phyloP scores from a whole-genome alignment of 1,284 basidiomycete genomes.

The Sphaerobolus stellatus region DNA sequence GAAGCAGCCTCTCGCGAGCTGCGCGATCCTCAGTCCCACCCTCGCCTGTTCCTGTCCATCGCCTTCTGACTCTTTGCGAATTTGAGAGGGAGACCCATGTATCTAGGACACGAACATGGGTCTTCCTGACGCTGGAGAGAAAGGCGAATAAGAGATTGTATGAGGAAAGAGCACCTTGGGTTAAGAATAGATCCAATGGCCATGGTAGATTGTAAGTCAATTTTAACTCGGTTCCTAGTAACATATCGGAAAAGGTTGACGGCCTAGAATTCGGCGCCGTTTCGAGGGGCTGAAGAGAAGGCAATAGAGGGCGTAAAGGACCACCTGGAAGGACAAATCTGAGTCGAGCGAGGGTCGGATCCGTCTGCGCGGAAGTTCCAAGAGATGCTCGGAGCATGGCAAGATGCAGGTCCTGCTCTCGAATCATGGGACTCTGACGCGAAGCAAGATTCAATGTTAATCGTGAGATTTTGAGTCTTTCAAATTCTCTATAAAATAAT shows the following conservation, averaged over 20 bases:
- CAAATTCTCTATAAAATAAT: slow-evolving; percentile 56
- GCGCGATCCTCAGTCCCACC: slow-evolving; percentile 78
- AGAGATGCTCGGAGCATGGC: slow-evolving; percentile 79
- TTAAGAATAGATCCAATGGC: slow-evolving; percentile 89
- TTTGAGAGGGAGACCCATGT: slow-evolving; percentile 85
- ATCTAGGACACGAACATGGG: slow-evolving; percentile 73
- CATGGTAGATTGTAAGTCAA: slow-evolving; percentile 73
- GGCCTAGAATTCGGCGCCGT: slow-evolving; percentile 27
- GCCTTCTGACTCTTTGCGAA: slow-evolving; percentile 73
- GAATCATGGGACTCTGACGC: slow-evolving; percentile 70
- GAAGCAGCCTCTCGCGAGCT: slow-evolving; percentile 59
- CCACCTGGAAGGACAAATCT: slow-evolving; percentile 76
- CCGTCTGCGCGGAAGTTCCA: slow-evolving; percentile 81
- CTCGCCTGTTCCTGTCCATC: slow-evolving; percentile 85
- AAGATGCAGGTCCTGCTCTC: slow-evolving; percentile 82
- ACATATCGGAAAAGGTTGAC: slow-evolving; percentile 66
- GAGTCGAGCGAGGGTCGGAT: slow-evolving; percentile 66
- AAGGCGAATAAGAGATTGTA: slow-evolving; percentile 83
- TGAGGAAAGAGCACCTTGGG: slow-evolving; percentile 67
- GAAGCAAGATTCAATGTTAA: slow-evolving; percentile 55
- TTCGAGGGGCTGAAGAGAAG: slow-evolving; percentile 56
- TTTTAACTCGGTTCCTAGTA: slow-evolving; percentile 75
- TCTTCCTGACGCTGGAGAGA: slow-evolving; percentile 78
- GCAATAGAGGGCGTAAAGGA: slow-evolving; percentile 74
- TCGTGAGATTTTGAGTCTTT: slow-evolving; percentile 73